Conservation (phyloP, 2,329 filamentous ascomycete species). For the Cercospora sojina region DNA sequence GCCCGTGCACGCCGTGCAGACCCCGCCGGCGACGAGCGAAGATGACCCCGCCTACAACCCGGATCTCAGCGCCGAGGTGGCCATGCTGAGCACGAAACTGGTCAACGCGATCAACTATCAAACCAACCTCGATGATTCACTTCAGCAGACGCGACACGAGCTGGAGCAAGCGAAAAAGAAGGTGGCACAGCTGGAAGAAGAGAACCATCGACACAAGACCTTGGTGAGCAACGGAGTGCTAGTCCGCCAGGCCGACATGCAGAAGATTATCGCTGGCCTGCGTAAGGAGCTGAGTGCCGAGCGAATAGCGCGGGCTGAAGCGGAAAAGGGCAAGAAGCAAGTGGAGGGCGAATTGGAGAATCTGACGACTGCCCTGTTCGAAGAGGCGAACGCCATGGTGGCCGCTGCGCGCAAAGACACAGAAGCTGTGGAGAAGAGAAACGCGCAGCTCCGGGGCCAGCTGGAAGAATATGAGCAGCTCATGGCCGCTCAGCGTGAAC, state of each 20-base stretch:
- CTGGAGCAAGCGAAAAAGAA: conserved; percentile 69
- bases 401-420: conserved; percentile 82
- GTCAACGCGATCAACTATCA: conserved; percentile 98
- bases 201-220: conserved; percentile 67
- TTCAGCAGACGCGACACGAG: conserved; percentile 80
- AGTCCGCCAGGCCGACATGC: conserved; percentile 71
- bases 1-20: conserved; percentile 24
- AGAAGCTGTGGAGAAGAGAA: conserved; percentile 72
- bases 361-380: conserved; percentile 88
- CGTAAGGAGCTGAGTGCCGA: conserved; percentile 46
- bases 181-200: conserved; percentile 66
- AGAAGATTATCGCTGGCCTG: conserved; percentile 51
- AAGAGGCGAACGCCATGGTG: conserved; percentile 98
- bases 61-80: conserved; percentile 72
- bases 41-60: conserved; percentile 47
- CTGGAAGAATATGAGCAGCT: conserved; percentile 82
- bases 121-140: conserved; percentile 82
- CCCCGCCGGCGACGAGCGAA: conserved; percentile 5
- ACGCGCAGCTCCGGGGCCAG: conserved; percentile 82
- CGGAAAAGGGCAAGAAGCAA: conserved; percentile 69
- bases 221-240: conserved; percentile 71
- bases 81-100: conserved; percentile 88
- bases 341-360: conserved; percentile 92
- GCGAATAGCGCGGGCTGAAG: conserved; percentile 41
- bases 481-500: conserved; percentile 86